Base-by-base conservation (phyloP, 2,329 filamentous ascomycete genomes). In the Neodidymelliopsis sp. region DNA sequence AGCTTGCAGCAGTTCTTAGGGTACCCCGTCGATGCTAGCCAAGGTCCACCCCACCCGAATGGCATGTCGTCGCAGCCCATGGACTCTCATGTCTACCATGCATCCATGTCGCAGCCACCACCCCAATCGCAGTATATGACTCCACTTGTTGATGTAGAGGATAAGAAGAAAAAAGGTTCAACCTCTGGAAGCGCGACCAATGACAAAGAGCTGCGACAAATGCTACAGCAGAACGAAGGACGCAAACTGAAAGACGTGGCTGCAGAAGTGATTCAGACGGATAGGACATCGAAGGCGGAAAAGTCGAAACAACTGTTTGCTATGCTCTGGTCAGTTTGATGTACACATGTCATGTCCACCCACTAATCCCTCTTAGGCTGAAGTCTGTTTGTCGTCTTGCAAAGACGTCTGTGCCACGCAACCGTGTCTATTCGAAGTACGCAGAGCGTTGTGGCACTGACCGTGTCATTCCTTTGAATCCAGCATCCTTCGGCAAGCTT, bases 401-500 rank as follows among this genome's bases (percentile, higher is more conserved):
- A 31, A 90, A 90, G 69, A 88, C 87, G 1, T 97, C 94, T 5
- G 93, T 97, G 0, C 91, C 94, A 6, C 83, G 94, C 63, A 94
- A 94, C 57, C 84, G 93, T 50, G 94, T 99, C 2, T 99, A 97
- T 73, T 91, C 92, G 52, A 92, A 92, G 70, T 99, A 99, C 72
- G 94, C 93, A 36, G 91, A 90, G 19, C 86, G 90, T 56, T 99
- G 94, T 73, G 92, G 90, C 31, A 95, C 88, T 4, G 92, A 97
- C 69, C 86, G 92, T 67, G 95, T 97, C 28, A 95, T 94, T 0
- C 92, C 96, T 8, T 77, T 99, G 48, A 99, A 99, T 67, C 94
- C 94, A 30, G 94, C 94, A 8, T 97, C 93, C 20, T 99, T 99
- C 74, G 94, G 94, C 47, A 99, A 99, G 74, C 84, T 99, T 31